These are phyloP conservation scores for Candida railenensis DNA, from an alignment of 805 yeast species.

Conservation along the genomic window DNA sequence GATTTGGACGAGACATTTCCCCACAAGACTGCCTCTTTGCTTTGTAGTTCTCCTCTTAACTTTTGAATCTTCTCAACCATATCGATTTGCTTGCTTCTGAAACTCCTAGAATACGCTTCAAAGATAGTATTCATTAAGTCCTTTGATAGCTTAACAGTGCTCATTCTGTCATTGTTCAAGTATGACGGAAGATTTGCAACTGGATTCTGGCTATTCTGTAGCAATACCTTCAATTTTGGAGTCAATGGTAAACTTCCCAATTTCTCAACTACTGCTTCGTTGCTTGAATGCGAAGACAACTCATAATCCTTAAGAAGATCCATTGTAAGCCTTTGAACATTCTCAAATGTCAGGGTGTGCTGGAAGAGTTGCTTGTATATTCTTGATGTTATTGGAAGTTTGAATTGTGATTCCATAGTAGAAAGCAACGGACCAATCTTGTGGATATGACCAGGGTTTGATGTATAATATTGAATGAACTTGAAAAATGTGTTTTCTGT, in stretches of 20 bases:
- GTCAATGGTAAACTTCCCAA: conserved; percentile 8
- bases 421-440: conserved; percentile 10
- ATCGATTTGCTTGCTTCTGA: conserved; percentile 1
- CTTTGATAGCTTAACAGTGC: conserved; percentile 21
- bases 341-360: conserved; percentile 9
- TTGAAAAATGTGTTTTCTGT: conserved; percentile 25
- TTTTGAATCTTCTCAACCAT: background rate
- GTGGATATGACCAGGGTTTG: background rate
- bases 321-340: conserved; percentile 2
- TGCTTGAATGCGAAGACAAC: conserved; percentile 1
- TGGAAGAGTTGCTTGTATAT: conserved; percentile 21
- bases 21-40: background rate
- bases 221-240: conserved; percentile 13
- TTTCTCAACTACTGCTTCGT: conserved; percentile 7
- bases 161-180: conserved; percentile 12
- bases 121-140: conserved; percentile 14
- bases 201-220: conserved; percentile 2
- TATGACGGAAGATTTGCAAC: background rate
- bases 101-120: conserved; percentile 9
- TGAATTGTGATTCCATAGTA: conserved; percentile 17
- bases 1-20: background rate
- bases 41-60: background rate
- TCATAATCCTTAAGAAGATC: conserved; percentile 8
- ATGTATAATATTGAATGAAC: conserved; percentile 17
- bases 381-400: conserved; percentile 32